Conservation (phyloP, 1,139 yeast genomes). For the Protomyces gravidus region DNA sequence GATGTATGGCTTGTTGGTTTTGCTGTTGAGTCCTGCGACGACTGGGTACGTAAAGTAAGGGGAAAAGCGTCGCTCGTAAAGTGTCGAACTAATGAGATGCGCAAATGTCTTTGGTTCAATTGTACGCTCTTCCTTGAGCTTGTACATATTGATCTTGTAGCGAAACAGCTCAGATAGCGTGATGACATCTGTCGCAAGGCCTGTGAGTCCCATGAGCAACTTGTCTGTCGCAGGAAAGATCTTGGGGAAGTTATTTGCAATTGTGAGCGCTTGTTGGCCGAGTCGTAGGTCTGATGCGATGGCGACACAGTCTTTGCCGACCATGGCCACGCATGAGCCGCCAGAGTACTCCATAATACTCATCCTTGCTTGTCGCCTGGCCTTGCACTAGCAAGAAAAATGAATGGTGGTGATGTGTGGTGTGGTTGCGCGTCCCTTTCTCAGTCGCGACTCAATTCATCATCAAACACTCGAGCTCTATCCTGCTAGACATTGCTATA, state of each 20-base stretch:
- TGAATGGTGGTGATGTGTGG: not conserved
- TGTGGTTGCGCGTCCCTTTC: not conserved
- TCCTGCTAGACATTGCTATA: not conserved
- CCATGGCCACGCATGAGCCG: constrained; percentile 98
- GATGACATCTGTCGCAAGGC: constrained; percentile 88
- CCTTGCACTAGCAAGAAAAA: too few relatives aligned
- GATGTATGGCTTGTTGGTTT: constrained; percentile 76
- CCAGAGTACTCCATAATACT: constrained; percentile 42
- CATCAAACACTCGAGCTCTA: not conserved
- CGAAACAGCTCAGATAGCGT: constrained; percentile 76
- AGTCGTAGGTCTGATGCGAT: constrained; percentile 92
- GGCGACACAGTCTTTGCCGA: constrained; percentile 96
- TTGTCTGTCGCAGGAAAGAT: constrained; percentile 72
- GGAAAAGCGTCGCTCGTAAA: constrained; percentile 85
- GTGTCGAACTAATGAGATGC: constrained; percentile 79
- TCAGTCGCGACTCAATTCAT: not conserved
- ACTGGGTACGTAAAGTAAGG: constrained; percentile 97
- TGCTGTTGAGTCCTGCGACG: constrained; percentile 88
- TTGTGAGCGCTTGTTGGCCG: constrained; percentile 90
- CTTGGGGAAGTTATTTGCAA: constrained; percentile 88
- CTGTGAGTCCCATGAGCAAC: constrained; percentile 85
- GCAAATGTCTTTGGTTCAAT: constrained; percentile 95
- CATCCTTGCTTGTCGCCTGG: constrained; percentile 10
- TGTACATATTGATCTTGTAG: constrained; percentile 80
- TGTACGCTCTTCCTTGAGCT: constrained; percentile 81